These are phyloP conservation scores for Bipolaris zeicola DNA, from an alignment of 2,329 filamentous ascomycete species.

Conservation along the genomic window DNA sequence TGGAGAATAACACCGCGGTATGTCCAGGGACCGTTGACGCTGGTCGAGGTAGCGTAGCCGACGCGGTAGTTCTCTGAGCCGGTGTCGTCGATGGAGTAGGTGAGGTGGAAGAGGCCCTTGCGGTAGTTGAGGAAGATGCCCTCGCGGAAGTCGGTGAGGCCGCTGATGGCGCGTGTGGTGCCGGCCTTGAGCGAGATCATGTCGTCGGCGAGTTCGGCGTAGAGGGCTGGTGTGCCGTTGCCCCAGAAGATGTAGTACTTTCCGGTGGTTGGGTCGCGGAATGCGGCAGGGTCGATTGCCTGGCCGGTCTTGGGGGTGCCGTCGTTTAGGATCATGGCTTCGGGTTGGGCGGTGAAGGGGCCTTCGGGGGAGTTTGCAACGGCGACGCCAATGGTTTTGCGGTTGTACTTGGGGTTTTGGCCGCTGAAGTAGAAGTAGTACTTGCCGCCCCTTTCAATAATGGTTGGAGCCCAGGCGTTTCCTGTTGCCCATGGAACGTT, in stretches of 20 bases:
- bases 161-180: slow-evolving; percentile 20
- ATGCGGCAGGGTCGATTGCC: slow-evolving; percentile 35
- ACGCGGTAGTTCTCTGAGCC: slow-evolving; percentile 35
- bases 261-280: slow-evolving; percentile 31
- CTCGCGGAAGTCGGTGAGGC: slow-evolving; percentile 33
- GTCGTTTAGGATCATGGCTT: slow-evolving; percentile 38
- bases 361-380: slow-evolving; percentile 30
- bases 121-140: slow-evolving; percentile 36
- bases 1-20: slow-evolving; percentile 33
- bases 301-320: slow-evolving; percentile 29
- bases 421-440: slow-evolving; percentile 42
- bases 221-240: slow-evolving; percentile 23
- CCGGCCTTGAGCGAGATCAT: slow-evolving; percentile 29
- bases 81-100: slow-evolving; percentile 39
- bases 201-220: slow-evolving; percentile 30
- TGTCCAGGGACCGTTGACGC: slow-evolving; percentile 33
- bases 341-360: slow-evolving; percentile 31
- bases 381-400: slow-evolving; percentile 38
- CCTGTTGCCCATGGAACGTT: slow-evolving; percentile 38
- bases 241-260: slow-evolving; percentile 41
- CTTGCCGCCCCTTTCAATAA: slow-evolving; percentile 28
- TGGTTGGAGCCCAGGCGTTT: slow-evolving; percentile 38
- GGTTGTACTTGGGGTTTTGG: slow-evolving; percentile 31
- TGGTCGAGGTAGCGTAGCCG: slow-evolving; percentile 31
- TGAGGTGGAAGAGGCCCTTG: slow-evolving; percentile 32